phyloP scores from a whole-genome alignment of 306 rosid genomes.

The Trichosanthes truncata region DNA sequence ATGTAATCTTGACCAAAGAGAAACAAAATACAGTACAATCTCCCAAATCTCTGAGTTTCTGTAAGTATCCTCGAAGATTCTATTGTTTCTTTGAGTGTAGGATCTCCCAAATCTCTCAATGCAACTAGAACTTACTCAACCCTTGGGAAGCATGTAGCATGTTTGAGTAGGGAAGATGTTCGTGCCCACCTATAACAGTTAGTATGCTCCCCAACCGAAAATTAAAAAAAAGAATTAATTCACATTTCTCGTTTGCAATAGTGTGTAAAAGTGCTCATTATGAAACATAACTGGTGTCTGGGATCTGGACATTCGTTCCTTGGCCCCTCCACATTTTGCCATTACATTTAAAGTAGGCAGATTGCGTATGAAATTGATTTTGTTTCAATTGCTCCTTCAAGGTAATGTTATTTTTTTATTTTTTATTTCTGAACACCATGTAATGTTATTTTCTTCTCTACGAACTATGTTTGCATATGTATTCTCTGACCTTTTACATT shows the following conservation, averaged over 20 bases:
- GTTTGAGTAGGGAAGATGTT: background rate
- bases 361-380: background rate
- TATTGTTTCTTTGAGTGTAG: background rate
- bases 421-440: too few relatives aligned
- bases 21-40: background rate
- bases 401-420: background rate
- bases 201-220: background rate
- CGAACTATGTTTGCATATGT: background rate
- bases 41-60: background rate
- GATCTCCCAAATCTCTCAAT: background rate
- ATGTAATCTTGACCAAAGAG: background rate
- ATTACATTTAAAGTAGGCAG: background rate
- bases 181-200: background rate
- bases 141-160: background rate
- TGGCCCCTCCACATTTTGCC: background rate
- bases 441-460: background rate
- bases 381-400: background rate
- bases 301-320: background rate
- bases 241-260: background rate
- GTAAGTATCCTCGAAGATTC: background rate
- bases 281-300: background rate
- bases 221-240: background rate
- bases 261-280: background rate
- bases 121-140: background rate
- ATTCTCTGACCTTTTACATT: background rate